Conservation (phyloP, 2,329 filamentous ascomycete species). For the Sclerotinia borealis region DNA sequence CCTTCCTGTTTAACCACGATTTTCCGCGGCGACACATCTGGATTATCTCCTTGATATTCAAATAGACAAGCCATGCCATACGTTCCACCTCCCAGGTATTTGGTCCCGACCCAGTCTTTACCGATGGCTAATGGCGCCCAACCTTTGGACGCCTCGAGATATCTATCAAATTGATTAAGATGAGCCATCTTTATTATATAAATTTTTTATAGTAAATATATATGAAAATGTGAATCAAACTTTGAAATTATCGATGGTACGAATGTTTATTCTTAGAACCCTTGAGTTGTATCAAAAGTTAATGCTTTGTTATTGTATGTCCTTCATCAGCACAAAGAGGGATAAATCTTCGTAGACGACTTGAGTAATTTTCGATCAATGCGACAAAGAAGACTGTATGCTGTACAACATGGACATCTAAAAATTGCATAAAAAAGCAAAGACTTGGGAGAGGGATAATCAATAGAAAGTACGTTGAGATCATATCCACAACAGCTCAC, state of each 20-base stretch:
- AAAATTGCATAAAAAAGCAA: background rate
- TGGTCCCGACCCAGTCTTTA: slow-evolving; percentile 5
- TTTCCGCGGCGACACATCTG: background rate
- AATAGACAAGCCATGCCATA: slow-evolving; percentile 8
- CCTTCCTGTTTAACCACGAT: slow-evolving; percentile 7
- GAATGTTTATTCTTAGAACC: background rate
- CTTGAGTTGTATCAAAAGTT: too few relatives aligned
- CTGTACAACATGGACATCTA: background rate
- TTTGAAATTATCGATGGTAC: background rate
- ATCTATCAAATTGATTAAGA: background rate
- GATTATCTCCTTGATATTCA: background rate
- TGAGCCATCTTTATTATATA: background rate
- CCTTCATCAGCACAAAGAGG: background rate
- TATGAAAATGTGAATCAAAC: background rate
- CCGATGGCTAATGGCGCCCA: slow-evolving; percentile 1
- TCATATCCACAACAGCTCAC: background rate
- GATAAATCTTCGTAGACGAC: background rate
- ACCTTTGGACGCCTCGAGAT: background rate
- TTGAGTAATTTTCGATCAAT: background rate
- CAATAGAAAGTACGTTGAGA: background rate
- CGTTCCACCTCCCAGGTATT: background rate
- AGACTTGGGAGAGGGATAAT: background rate
- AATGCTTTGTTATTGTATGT: background rate
- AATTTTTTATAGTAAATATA: background rate
- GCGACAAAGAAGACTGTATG: background rate